Conservation (phyloP, 495 filamentous ascomycete genomes). For the Pyrenula massariospora region DNA sequence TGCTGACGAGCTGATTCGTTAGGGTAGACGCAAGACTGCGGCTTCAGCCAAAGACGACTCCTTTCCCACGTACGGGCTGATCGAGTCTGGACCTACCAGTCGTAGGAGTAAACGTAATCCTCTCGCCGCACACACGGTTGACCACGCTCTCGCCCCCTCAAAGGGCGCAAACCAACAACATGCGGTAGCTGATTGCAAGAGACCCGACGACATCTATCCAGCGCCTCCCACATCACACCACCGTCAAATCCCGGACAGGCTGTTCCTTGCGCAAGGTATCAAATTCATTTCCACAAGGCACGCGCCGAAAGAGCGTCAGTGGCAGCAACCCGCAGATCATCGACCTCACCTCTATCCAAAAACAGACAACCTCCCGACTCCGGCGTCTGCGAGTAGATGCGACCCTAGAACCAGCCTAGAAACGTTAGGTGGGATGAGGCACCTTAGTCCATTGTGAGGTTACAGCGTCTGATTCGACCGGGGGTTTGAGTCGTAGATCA, state of each 20-base stretch:
- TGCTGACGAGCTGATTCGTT: background rate
- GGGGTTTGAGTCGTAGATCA: background rate
- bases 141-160: background rate
- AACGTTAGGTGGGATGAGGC: background rate
- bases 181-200: too few relatives aligned
- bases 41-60: background rate
- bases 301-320: background rate
- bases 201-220: too few relatives aligned
- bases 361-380: background rate
- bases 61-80: background rate
- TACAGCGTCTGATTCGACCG: background rate
- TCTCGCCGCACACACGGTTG: background rate
- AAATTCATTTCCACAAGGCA: too few relatives aligned
- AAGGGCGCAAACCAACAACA: too few relatives aligned
- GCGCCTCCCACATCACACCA: too few relatives aligned
- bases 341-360: background rate
- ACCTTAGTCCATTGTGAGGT: background rate
- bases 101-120: background rate
- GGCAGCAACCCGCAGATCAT: background rate
- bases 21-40: background rate
- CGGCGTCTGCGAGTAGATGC: background rate
- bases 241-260: too few relatives aligned
- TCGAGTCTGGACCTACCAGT: background rate
- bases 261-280: too few relatives aligned
- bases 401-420: background rate